phyloP scores from a whole-genome alignment of 2,329 filamentous ascomycete species.

The Aspergillus costaricaensis region DNA sequence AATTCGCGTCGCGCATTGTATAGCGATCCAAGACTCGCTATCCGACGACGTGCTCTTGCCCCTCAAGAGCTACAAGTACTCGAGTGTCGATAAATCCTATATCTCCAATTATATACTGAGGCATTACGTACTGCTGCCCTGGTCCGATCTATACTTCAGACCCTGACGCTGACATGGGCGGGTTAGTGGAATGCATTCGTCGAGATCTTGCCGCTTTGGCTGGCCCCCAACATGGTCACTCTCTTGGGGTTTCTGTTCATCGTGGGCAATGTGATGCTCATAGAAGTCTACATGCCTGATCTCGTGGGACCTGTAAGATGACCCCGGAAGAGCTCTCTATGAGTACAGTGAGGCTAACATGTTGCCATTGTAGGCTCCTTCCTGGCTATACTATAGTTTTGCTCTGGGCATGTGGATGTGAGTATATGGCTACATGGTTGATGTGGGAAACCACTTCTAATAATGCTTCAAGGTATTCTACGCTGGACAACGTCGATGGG shows the following conservation, averaged over 20 bases:
- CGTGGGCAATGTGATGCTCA: constrained; percentile 72
- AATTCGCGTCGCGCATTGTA: background rate
- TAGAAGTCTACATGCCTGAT: constrained; percentile 84
- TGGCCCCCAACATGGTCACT: constrained; percentile 97
- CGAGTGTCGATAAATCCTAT: constrained; percentile 91
- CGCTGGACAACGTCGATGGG: constrained; percentile 98
- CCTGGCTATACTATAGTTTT: constrained; percentile 96
- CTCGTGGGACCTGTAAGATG: constrained; percentile 77
- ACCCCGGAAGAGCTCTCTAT: background rate
- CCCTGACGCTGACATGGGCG: constrained; percentile 15
- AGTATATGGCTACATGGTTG: constrained; percentile 18
- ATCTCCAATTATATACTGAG: constrained; percentile 91
- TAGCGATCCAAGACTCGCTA: constrained; percentile 58
- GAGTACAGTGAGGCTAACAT: constrained; percentile 15
- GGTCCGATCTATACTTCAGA: background rate
- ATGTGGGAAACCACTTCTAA: constrained; percentile 18
- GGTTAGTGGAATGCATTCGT: constrained; percentile 94
- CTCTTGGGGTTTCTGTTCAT: constrained; percentile 94
- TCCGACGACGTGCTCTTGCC: constrained; percentile 89
- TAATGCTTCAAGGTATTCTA: constrained; percentile 66
- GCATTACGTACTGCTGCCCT: constrained; percentile 75
- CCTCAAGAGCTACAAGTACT: constrained; percentile 96
- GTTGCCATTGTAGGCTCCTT: constrained; percentile 62
- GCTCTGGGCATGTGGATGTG: constrained; percentile 94
- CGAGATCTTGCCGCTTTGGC: constrained; percentile 87